Base-by-base conservation (phyloP, 31 red algal genomes). In the Bonnemaisonia californica region DNA sequence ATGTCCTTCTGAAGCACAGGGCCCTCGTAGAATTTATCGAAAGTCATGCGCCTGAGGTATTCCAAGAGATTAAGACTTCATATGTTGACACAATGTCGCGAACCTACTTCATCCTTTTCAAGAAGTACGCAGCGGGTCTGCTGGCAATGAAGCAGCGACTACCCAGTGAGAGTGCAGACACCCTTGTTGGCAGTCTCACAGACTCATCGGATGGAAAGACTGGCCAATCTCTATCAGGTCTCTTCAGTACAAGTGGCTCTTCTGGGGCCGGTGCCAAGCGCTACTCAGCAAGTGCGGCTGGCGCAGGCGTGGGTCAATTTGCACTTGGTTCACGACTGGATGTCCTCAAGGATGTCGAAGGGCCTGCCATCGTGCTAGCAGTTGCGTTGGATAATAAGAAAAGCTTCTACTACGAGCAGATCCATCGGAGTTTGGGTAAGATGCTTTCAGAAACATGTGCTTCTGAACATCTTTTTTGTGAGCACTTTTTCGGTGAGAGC, bases 371-470 rank as follows among this genome's bases (percentile, higher is more conserved):
- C 45, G 86, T 98, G 31, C 82, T 98, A 32, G 96, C 96, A 1
- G 91, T 94, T 33, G 92, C 87, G 34, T 28, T 64, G 37, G 87
- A 85, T 60, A 84, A 73, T 22, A 71, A 79, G n/a, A 45, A 88
- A 76, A 74, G 72, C 7, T 83, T 98, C 41, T 90, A 85, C 28
- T 89, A 92, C 60, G 96, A 98, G 59, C 88, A 92, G 37, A 92
- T 98, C 41, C 89, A 93, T 45, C 80, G 96, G 23, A 93, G 85
- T 19, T 58, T 98, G 16, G 86, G 86, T 0, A 95, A 93, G 38
- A 91, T 98, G 77, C 51, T 98, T 8, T 82, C 92, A n/a, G 92
- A 95, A 36, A 92, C 92, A 57, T 98, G 92, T 77, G 83, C 88
- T 2, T 78, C 83, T 32, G 96, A 98, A 83, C 76, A 85, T 51